Evolutionary conservation across 208 protist genomes (phyloP), one percentile per base, ranked within the genome.

Genomic region (Crithidia bombi): DNA sequence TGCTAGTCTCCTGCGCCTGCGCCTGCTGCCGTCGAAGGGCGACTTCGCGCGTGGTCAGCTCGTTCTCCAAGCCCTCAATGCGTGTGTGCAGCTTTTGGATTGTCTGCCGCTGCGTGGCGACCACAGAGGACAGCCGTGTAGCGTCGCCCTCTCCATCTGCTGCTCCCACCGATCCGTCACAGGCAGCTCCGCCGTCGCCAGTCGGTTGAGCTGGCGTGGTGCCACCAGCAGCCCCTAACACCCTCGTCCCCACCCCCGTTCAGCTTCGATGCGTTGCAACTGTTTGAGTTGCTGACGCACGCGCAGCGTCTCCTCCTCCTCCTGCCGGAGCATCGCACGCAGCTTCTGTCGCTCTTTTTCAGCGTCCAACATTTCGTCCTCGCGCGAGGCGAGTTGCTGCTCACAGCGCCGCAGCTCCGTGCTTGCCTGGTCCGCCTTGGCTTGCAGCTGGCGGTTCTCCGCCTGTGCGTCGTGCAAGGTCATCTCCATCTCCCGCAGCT

Each of bases 341-440:
- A 87, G 68, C 41, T 25, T 59, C 65, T 81, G 78, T 12, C 73
- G 73, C 23, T 83, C 77, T 23, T 68, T 68, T 50, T 81, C 73
- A 46, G 63, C 39, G 26, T 73, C 58, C 25, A 72, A 33, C 35
- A 79, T 32, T 49, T 70, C 75, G 32, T 77, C 75, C 55, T 86
- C 78, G 7, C 71, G 58, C 7, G 58, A 62, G 1, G 59, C 44
- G 52, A 81, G 76, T 10, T 65, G 50, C 23, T 68, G 78, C 19
- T 79, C 63, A 25, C 58, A 78, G 55, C 70, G 74, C 28, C 47
- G 61, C 30, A 75, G 70, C 66, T 76, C 64, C 28, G 51, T 33
- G 17, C 68, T 49, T 12, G 73, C 28, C 25, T 78, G 67, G 39
- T 69, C 66, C 50, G 75, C 39, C 63, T 75, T 69, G 21, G 21